Base-by-base conservation (phyloP, 2,329 filamentous ascomycete genomes). In the Verticillium albo-atrum region DNA sequence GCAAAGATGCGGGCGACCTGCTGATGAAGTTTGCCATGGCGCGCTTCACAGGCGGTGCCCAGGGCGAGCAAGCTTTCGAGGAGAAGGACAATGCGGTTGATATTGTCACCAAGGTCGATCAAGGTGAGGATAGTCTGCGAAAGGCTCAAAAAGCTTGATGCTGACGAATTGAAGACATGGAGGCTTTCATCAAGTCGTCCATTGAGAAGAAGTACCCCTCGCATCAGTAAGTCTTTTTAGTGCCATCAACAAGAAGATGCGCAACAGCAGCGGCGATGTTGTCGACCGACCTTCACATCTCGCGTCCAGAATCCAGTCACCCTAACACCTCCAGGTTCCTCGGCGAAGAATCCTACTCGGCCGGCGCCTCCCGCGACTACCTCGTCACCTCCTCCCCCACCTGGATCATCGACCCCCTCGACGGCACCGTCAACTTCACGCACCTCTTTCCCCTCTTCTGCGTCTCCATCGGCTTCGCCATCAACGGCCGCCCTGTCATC, bases 401-500 rank as follows among this genome's bases (percentile, higher is more conserved):
- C 32, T 92, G 89, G 90, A 85, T 87, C 67, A 82, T 92, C 47
- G 90, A 93, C 72, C 89, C 90, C 10, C 80, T 92, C 28, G 89
- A 92, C 68, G 89, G 88, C 77, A 92, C 90, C 3, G 89, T 92
- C 61, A 92, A 92, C 77, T 92, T 89, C 75, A 90, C 89, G 30
- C 90, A 92, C 71, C 80, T 91, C 6, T 91, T 91, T 68, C 89
- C 89, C 60, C 91, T 91, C 86, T 92, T 90, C 75, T 92, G 90
- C 72, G 87, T 92, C 51, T 90, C 87, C 35, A 91, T 92, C 67
- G 89, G 81, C 55, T 87, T 92, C 67, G 77, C 88, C 26, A 68
- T 90, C 58, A 72, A 81, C 20, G 79, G 82, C 6, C 72, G 77
- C 28, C 87, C 90, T 3, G 72, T 87, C 2, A 83, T 92, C 56